phyloP scores from a whole-genome alignment of 1,284 basidiomycete genomes.

The Boletellus deceptivus region DNA sequence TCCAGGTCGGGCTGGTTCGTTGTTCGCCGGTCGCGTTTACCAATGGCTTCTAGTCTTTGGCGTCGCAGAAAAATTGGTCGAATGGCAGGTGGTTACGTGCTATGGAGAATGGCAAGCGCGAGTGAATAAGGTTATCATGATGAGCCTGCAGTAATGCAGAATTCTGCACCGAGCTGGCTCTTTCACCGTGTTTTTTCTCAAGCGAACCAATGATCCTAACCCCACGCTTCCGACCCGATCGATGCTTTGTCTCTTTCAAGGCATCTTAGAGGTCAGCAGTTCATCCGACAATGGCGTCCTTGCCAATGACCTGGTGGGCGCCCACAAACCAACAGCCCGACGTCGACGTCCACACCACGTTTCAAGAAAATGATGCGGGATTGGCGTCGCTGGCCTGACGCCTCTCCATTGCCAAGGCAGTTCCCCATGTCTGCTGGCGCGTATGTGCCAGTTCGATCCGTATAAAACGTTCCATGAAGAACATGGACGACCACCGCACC shows the following conservation, averaged over 20 bases:
- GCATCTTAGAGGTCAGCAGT: neutral
- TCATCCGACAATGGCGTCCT: neutral
- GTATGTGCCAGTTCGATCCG: neutral
- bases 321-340: neutral
- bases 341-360: neutral
- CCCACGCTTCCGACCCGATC: neutral
- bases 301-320: slow-evolving; percentile 7
- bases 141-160: neutral
- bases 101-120: neutral
- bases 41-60: neutral
- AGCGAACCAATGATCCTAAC: neutral
- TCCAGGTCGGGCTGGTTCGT: slow-evolving; percentile 13
- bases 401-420: neutral
- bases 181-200: neutral
- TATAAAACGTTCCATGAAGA: slow-evolving; percentile 12
- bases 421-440: slow-evolving; percentile 3
- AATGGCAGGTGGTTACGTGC: neutral
- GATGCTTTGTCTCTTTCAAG: neutral
- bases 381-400: neutral
- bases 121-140: neutral
- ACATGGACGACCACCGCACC: neutral
- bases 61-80: neutral
- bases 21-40: neutral
- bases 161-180: neutral
- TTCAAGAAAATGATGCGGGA: neutral